These are phyloP conservation scores for Pythium volutum DNA, from an alignment of 352 stramenopile species.

Conservation along the genomic window DNA sequence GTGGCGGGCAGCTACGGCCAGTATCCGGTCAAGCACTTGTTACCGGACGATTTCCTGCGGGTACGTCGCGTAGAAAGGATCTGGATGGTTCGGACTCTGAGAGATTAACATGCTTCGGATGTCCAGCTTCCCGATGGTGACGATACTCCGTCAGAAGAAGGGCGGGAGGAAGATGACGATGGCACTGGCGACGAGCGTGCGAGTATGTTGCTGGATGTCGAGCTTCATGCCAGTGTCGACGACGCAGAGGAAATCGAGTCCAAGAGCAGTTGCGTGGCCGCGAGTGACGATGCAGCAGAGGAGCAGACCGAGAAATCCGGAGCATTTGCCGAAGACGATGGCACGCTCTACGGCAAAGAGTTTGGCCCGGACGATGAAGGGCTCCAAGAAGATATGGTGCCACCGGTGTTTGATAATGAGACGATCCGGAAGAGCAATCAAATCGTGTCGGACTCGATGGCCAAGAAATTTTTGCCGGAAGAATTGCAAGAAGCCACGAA, in stretches of 20 bases:
- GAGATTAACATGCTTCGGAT: neutral
- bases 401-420: slow-evolving; percentile 50
- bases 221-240: slow-evolving; percentile 19
- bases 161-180: slow-evolving; percentile 25
- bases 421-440: slow-evolving; percentile 63
- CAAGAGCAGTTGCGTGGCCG: slow-evolving; percentile 22
- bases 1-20: neutral
- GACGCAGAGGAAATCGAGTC: slow-evolving; percentile 63
- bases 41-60: slow-evolving; percentile 77
- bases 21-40: slow-evolving; percentile 63
- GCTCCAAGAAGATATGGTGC: slow-evolving; percentile 52
- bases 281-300: slow-evolving; percentile 26
- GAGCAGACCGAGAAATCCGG: slow-evolving; percentile 63
- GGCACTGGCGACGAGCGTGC: slow-evolving; percentile 39
- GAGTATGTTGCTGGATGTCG: slow-evolving; percentile 19
- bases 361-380: slow-evolving; percentile 51
- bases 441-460: slow-evolving; percentile 81
- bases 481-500: slow-evolving; percentile 33
- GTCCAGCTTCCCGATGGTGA: slow-evolving; percentile 53
- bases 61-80: slow-evolving; percentile 26
- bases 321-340: slow-evolving; percentile 70
- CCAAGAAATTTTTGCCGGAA: slow-evolving; percentile 71
- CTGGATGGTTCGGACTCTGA: too few species aligned
- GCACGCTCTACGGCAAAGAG: slow-evolving; percentile 80
- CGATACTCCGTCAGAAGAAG: slow-evolving; percentile 21